Conservation (phyloP, 768 basidiomycete species). For the Leccinum barrowsii region DNA sequence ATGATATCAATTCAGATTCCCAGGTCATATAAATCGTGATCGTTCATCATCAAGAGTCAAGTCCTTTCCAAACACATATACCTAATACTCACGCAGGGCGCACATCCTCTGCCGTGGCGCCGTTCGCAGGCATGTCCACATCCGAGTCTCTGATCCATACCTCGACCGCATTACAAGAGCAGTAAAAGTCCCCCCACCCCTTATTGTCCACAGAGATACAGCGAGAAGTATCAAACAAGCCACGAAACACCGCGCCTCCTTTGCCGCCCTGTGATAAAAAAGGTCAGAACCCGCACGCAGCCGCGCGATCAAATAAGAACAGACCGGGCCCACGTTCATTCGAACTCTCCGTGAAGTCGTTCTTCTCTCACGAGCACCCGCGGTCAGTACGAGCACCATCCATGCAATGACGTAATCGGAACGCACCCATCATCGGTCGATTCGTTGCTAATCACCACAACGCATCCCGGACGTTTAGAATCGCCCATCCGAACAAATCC, state of each 20-base stretch:
- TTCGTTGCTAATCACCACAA: slow-evolving; percentile 66
- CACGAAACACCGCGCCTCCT: slow-evolving; percentile 40
- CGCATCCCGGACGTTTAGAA: slow-evolving; percentile 54
- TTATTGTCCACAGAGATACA: slow-evolving; percentile 42
- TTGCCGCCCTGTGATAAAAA: slow-evolving; percentile 27
- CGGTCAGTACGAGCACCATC: neutral
- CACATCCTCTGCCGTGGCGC: neutral
- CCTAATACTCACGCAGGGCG: neutral
- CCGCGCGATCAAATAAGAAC: slow-evolving; percentile 23
- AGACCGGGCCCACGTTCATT: slow-evolving; percentile 65
- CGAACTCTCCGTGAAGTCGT: slow-evolving; percentile 36
- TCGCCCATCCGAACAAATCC: slow-evolving; percentile 74
- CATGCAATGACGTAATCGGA: neutral
- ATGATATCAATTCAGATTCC: neutral
- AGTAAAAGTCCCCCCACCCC: slow-evolving; percentile 70
- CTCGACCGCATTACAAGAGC: slow-evolving; percentile 50
- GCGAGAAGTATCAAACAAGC: slow-evolving; percentile 44
- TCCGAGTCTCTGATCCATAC: slow-evolving; percentile 47
- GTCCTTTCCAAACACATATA: neutral
- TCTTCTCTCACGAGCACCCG: neutral
- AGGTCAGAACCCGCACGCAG: neutral
- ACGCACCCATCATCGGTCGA: slow-evolving; percentile 13
- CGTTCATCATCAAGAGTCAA: neutral
- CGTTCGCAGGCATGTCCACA: neutral
- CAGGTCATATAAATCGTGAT: neutral